These are phyloP conservation scores for Silene noctiflora DNA, from an alignment of 179 eudicot species.

Conservation along the genomic window DNA sequence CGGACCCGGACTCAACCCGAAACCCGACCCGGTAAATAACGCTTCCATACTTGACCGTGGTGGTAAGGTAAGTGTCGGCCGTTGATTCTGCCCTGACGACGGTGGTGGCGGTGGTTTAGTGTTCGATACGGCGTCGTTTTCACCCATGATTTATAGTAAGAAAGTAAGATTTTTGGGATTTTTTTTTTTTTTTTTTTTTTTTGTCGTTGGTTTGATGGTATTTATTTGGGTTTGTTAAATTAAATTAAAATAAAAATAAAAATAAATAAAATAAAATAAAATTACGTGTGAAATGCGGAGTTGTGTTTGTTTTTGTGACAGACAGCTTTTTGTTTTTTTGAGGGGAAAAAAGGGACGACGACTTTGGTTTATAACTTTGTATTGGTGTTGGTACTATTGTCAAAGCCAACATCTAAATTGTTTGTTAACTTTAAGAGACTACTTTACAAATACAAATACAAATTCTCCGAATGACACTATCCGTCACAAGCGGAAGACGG, in stretches of 20 bases:
- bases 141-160: conserved; percentile 26
- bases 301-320: neutral
- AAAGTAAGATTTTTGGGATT: neutral
- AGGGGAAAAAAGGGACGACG: neutral
- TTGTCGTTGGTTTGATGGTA: neutral
- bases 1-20: conserved; percentile 81
- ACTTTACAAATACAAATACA: too few relatives aligned
- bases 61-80: conserved; percentile 57
- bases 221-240: neutral
- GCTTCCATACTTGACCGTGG: conserved; percentile 57
- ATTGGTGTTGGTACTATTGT: neutral
- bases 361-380: neutral
- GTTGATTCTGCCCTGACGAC: conserved; percentile 11
- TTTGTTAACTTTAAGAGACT: too few relatives aligned
- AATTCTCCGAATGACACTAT: too few relatives aligned
- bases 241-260: too few relatives aligned
- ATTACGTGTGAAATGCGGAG: neutral
- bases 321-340: neutral
- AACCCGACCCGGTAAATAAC: conserved; percentile 43
- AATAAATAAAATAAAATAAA: neutral
- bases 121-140: conserved; percentile 29
- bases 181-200: neutral
- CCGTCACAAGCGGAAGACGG: too few relatives aligned
- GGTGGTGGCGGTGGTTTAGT: conserved; percentile 20
- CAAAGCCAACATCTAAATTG: too few relatives aligned